Base-by-base conservation (phyloP, 345 rosid genomes). In the Rhizophora mangle region DNA sequence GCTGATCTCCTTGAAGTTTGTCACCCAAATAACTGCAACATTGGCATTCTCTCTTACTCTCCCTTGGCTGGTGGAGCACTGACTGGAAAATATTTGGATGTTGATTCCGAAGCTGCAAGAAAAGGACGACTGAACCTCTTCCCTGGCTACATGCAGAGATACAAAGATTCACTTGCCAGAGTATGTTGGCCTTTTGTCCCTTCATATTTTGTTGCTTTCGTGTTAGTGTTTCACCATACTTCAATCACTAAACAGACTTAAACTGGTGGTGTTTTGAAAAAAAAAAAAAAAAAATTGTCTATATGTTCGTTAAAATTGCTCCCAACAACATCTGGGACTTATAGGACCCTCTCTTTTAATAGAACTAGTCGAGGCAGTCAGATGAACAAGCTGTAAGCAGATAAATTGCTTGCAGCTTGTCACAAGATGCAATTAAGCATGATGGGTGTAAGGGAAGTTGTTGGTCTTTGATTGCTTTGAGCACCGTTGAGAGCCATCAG, bases 1-100 rank as follows among this genome's bases (percentile, higher is more conserved):
- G 97, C 83, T 72, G 94, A 91, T 85, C 92, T 93, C n/a, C 87
- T 82, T 62, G 98, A 91, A 80, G 94, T 86, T 71, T 93, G 97
- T 78, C 94, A 88, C 82, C 97, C 89, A 21, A 86, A 91, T 18
- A 85, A 93, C 58, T 91, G 86, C 83, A 91, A 91, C 69, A 66
- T 93, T 8, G 98, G 98, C 63, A 71, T 93, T 65, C 96, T 93
- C 63, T 74, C 92, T 16, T 93, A 91, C 84, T 91, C 97, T 49
- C 96, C 97, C 60, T 82, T 91, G 49, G 97, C 71, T 37, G 92
- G 92, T 34, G 97, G 98, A 70, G 36, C 89, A 5, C 81, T 91
- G 67, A 86, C 76, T 31, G 97, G 96, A 51, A 93, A 93, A 81
- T 91, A 93, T 75, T 61, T 91, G 69, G 91, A 76, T 71, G 21